Conservation (phyloP, 768 basidiomycete species). For the Leccinum obscurum region DNA sequence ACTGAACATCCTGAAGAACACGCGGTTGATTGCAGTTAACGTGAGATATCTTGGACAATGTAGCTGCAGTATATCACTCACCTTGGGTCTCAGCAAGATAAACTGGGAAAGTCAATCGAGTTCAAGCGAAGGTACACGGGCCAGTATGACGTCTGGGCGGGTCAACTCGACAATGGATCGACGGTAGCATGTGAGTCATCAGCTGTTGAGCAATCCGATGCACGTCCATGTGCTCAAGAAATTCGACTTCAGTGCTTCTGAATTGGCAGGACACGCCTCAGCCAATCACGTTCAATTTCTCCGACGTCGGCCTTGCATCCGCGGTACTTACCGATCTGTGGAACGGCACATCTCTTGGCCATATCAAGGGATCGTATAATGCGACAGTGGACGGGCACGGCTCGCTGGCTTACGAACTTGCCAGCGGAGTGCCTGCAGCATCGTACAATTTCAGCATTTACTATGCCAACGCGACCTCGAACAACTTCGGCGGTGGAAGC, state of each 20-base stretch:
- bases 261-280: conserved; percentile 7
- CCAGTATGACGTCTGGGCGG: conserved; percentile 10
- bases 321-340: conserved; percentile 12
- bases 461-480: not conserved
- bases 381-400: conserved; percentile 5
- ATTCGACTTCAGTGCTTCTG: conserved; percentile 2
- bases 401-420: conserved; percentile 7
- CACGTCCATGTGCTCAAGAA: not conserved
- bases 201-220: not conserved
- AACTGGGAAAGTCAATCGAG: conserved; percentile 1
- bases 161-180: conserved; percentile 10
- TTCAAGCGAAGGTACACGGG: conserved; percentile 15
- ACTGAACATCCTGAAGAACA: too few species aligned
- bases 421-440: not conserved
- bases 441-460: not conserved
- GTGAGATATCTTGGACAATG: too few species aligned
- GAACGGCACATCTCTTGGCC: not conserved
- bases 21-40: too few species aligned
- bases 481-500: conserved; percentile 4
- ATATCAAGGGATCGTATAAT: not conserved
- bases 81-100: conserved; percentile 10
- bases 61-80: not conserved
- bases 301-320: conserved; percentile 4
- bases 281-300: conserved; percentile 5
- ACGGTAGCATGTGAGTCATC: conserved; percentile 11